Base-by-base conservation (phyloP, 2,329 filamentous ascomycete species). In the Paecilomyces niveus region DNA sequence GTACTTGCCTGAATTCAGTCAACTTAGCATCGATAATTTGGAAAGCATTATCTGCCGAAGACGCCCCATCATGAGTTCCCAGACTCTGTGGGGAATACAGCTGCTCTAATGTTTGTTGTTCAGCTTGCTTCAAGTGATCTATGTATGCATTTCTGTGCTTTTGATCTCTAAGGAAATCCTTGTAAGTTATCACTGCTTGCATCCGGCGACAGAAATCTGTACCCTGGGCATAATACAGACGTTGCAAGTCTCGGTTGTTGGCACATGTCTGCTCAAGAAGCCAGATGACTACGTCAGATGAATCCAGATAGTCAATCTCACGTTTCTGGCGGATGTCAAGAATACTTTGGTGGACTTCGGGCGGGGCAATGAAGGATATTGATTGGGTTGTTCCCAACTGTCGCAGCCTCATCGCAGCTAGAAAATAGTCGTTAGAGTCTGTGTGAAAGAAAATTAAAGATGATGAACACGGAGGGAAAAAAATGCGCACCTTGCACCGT, bases 361-460 rank as follows among this genome's bases (percentile, higher is more conserved):
- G 82, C 0, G 85, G 83, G 0, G 81, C 79, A 21, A 85, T 78
- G 54, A 81, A 81, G 0, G 72, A 70, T 0, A 88, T 67, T 0
- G 81, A 81, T 58, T 89, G 85, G 0, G 81, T 82, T 1, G 76
- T 76, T 0, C 73, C 79, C 0, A 89, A 73, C 53, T 87, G 81
- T 1, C 87, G 78, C 0, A 89, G 69, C 59, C 86, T 74, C 85
- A 89, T 89, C 0, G 85, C 85, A 56, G 85, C 86, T 83, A 59
- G 31, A 53, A 35, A 59, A 35, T 3, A 29, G 15, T 22, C 2
- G 9, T 58, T 52, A 53, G n/a, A 52, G n/a, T 3, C 33, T 2
- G 11, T 11, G n/a, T 13, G 22, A 9, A n/a, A 13, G 8, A 64
- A 61, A 63, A 54, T 0, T 52, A 18, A 18, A 45, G n/a, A 45